phyloP scores from a whole-genome alignment of 495 filamentous ascomycete species.

The Alectoria sarmentosa region DNA sequence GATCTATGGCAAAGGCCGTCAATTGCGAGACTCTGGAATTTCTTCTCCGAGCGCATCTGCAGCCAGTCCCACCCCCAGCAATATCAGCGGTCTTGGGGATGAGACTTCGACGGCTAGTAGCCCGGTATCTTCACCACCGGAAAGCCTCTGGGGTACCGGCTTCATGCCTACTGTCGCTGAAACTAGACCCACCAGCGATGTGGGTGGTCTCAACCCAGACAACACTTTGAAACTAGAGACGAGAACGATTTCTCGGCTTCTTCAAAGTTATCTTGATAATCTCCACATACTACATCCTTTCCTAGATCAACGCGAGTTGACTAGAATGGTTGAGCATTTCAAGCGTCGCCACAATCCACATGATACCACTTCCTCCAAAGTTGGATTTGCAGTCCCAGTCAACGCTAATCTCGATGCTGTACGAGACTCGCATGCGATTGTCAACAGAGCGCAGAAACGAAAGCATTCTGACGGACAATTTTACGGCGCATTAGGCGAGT shows the following conservation, averaged over 20 bases:
- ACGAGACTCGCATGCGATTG: slow-evolving; percentile 12
- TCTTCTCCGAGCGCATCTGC: slow-evolving; percentile 19
- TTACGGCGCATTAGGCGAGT: slow-evolving; percentile 14
- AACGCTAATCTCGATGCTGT: background rate
- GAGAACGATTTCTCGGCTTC: slow-evolving; percentile 53
- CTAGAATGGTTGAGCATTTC: slow-evolving; percentile 47
- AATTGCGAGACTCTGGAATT: slow-evolving; percentile 39
- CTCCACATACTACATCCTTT: slow-evolving; percentile 91
- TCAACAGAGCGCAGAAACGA: slow-evolving; percentile 42
- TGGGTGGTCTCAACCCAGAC: slow-evolving; percentile 50
- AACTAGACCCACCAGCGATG: slow-evolving; percentile 21
- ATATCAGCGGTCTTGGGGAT: slow-evolving; percentile 27
- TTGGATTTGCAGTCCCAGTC: slow-evolving; percentile 21
- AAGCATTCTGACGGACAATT: slow-evolving; percentile 40
- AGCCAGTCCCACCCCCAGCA: slow-evolving; percentile 29
- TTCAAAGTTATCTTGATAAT: slow-evolving; percentile 65
- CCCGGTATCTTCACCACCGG: slow-evolving; percentile 25
- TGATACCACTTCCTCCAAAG: slow-evolving; percentile 16
- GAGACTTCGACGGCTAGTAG: slow-evolving; percentile 27
- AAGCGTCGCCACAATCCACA: slow-evolving; percentile 34
- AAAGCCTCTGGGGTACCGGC: slow-evolving; percentile 34
- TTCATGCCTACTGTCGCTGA: slow-evolving; percentile 24
- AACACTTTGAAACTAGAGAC: slow-evolving; percentile 59
- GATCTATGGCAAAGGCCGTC: slow-evolving; percentile 71
- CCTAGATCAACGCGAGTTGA: slow-evolving; percentile 49